Evolutionary conservation across 176 grass and related monocot species (phyloP).

Genomic region (Oryza meyeriana): DNA sequence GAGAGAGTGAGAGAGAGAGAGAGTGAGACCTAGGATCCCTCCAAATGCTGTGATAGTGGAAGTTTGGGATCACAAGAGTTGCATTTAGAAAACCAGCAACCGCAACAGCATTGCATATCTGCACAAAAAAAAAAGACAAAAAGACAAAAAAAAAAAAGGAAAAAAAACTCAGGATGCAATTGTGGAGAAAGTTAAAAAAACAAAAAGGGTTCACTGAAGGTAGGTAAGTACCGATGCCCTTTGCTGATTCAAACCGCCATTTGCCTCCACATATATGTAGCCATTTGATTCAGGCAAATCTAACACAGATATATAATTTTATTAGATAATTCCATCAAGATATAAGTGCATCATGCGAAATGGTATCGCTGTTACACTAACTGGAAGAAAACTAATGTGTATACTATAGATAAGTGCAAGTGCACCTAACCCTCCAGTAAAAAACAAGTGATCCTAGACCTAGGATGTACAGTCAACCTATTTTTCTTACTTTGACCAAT

Average conservation of each 20-base stretch:
- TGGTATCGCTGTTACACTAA: neutral
- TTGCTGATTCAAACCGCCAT: conserved; percentile 98
- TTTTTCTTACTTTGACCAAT: too few species aligned
- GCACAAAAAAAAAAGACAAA: conserved; percentile 34
- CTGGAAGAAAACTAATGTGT: neutral
- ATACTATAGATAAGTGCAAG: neutral
- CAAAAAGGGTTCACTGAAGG: neutral
- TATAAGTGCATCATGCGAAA: conserved; percentile 9
- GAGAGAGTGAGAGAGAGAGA: neutral
- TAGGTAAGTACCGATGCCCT: conserved; percentile 75
- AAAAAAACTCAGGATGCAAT: neutral
- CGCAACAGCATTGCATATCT: conserved; percentile 99
- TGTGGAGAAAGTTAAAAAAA: neutral
- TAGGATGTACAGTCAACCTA: neutral
- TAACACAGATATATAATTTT: conserved; percentile 34
- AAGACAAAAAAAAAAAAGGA: conserved; percentile 34
- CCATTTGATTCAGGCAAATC: conserved; percentile 90
- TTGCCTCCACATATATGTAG: conserved; percentile 96
- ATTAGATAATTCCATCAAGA: conserved; percentile 30
- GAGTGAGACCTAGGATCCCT: conserved; percentile 86
- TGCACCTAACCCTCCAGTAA: neutral
- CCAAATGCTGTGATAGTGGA: conserved; percentile 99
- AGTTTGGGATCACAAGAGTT: conserved; percentile 92
- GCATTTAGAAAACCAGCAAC: conserved; percentile 97
- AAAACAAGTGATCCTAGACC: neutral